These are phyloP conservation scores for Oryza brachyantha DNA, from an alignment of 176 grass and related monocot species.

Conservation along the genomic window DNA sequence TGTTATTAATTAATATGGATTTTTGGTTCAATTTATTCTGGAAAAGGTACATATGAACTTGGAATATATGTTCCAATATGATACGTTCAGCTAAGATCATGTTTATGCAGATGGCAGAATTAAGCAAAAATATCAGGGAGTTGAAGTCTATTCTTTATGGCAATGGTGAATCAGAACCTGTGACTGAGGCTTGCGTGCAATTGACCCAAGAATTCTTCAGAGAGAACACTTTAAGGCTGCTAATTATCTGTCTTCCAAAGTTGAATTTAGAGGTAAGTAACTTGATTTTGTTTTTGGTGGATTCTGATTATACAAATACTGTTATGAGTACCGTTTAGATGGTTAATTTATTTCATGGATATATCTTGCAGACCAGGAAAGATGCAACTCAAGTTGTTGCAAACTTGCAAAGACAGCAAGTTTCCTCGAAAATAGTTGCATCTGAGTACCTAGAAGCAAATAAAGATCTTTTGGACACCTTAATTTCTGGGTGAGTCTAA, in stretches of 20 bases:
- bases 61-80: neutral
- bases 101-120: constrained; percentile 73
- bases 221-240: constrained; percentile 83
- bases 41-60: neutral
- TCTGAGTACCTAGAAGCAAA: constrained; percentile 82
- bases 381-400: constrained; percentile 90
- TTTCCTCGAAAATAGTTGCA: constrained; percentile 63
- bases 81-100: neutral
- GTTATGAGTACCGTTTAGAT: neutral
- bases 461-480: constrained; percentile 82
- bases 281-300: constrained; percentile 21
- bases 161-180: constrained; percentile 78
- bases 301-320: neutral
- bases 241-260: constrained; percentile 89
- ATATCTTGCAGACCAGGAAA: constrained; percentile 67
- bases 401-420: constrained; percentile 83
- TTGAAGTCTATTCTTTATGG: constrained; percentile 94
- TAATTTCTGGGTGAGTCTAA: constrained; percentile 61
- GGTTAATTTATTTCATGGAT: neutral
- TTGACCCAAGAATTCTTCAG: constrained; percentile 97
- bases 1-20: neutral
- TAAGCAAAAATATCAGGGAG: constrained; percentile 97
- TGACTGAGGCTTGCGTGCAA: constrained; percentile 79
- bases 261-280: constrained; percentile 81
- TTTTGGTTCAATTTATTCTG: neutral